Evolutionary conservation across 2,329 filamentous ascomycete genomes (phyloP), one percentile per base, ranked within the genome.

Genomic region (Colletotrichum liaoningense): DNA sequence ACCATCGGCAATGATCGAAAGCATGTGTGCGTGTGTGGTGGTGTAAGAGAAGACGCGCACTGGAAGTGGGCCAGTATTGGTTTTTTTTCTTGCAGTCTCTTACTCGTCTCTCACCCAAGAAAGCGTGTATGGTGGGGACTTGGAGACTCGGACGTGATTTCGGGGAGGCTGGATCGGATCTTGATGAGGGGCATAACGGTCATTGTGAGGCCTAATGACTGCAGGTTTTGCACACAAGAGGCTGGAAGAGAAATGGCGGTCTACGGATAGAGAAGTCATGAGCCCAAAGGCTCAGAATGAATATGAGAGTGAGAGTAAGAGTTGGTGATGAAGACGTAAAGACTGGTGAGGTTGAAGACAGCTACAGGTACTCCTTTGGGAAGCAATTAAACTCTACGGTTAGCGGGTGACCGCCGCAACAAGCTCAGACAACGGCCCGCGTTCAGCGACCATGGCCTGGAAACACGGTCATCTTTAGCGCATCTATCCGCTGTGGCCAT

Each of bases 121-220:
- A 16, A 24, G n/a, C 28, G 62, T 64, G 46, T 49, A 60, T 14
- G 60, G 30, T 63, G 52, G 66, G 9, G 42, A 22, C 42, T 49
- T 71, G 69, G 74, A 75, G 75, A 76, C 75, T 63, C 69, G 73
- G 74, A 76, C 74, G 72, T 74, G 74, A 75, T 75, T 76, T 71
- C 30, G 66, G 64, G 72, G 74, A 76, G 75, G 74, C 68, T 76
- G 74, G 74, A 65, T 35, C 56, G 42, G 57, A 74, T 52, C 42
- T 69, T 54, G 14, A 63, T 62, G 69, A 70, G 56, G 69, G 72
- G 69, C 49, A 46, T 4, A 19, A 28, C 38, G 60, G 52, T 22
- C 57, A 59, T 68, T 72, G 57, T 63, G 22, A 55, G 28, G 67
- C 33, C 60, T 62, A 35, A 62, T 24, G 28, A 24, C 54, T 68